Evolutionary conservation across 2,329 filamentous ascomycete species (phyloP).

Genomic region (Onygenales sp.): DNA sequence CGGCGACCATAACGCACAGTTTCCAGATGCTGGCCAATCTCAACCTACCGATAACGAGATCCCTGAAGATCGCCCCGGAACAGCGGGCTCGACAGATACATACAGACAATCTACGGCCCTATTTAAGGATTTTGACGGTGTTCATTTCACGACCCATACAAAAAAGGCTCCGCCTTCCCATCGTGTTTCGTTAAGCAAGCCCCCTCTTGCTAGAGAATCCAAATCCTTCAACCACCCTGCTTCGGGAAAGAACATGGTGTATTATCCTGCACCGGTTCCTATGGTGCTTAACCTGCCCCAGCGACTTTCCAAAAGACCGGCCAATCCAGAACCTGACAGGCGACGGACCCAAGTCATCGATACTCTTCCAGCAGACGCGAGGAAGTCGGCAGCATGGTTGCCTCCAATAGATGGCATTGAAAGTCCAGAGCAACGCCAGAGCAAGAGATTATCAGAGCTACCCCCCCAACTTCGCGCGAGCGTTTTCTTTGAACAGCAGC

Average conservation of each 20-base stretch:
- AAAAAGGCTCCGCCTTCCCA: slow-evolving; percentile 17
- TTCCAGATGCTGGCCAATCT: background rate
- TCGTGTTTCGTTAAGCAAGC: slow-evolving; percentile 28
- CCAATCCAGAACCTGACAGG: slow-evolving; percentile 54
- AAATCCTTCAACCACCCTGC: slow-evolving; percentile 30
- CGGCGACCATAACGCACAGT: background rate
- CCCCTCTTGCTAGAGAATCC: slow-evolving; percentile 30
- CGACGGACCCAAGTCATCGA: slow-evolving; percentile 65
- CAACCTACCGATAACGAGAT: background rate
- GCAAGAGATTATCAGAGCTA: slow-evolving; percentile 39
- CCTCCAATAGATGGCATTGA: slow-evolving; percentile 14
- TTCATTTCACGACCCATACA: slow-evolving; percentile 31
- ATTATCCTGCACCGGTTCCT: slow-evolving; percentile 89
- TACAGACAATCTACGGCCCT: slow-evolving; percentile 34
- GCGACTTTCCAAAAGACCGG: slow-evolving; percentile 66
- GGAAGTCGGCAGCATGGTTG: slow-evolving; percentile 44
- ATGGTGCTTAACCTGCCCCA: slow-evolving; percentile 88
- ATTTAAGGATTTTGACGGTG: slow-evolving; percentile 43
- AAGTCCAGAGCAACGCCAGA: slow-evolving; percentile 9
- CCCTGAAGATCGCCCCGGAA: slow-evolving; percentile 22
- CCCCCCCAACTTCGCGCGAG: slow-evolving; percentile 85
- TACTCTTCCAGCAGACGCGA: slow-evolving; percentile 47
- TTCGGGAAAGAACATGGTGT: slow-evolving; percentile 75
- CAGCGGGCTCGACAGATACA: slow-evolving; percentile 37
- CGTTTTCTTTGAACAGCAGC: slow-evolving; percentile 72